Evolutionary conservation across 176 grass and related monocot genomes (phyloP).

Genomic region (Carex scoparia): DNA sequence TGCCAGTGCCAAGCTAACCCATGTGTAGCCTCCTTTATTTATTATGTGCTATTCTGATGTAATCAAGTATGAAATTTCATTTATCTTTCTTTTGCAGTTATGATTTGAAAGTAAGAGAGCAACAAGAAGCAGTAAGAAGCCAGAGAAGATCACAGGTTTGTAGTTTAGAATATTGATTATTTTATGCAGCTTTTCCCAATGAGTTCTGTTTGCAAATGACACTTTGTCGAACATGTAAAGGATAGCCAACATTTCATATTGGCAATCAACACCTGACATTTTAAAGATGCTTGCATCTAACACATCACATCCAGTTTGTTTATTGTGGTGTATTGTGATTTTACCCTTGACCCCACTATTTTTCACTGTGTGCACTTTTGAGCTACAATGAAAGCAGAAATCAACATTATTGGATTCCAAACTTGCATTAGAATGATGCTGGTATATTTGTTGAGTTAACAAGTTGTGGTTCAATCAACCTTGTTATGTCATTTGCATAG

Average conservation of each 20-base stretch:
- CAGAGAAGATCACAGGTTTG: constrained; percentile 87
- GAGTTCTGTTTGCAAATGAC: not conserved
- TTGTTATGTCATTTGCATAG: not conserved
- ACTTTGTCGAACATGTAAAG: not conserved
- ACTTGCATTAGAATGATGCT: not conserved
- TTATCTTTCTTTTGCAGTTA: constrained; percentile 48
- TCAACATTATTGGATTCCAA: not conserved
- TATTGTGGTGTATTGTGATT: not conserved
- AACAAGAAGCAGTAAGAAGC: constrained; percentile 80
- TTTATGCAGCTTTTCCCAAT: not conserved
- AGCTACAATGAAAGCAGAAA: not conserved
- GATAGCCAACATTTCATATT: not conserved
- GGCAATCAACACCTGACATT: not conserved
- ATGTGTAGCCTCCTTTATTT: constrained; percentile 28
- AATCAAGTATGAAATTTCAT: not conserved
- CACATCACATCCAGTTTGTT: not conserved
- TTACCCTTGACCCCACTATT: not conserved
- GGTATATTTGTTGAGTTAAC: not conserved
- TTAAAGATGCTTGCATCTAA: not conserved
- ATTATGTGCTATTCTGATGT: constrained; percentile 4
- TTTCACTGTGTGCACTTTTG: not conserved
- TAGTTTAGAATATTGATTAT: constrained; percentile 8
- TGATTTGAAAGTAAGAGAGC: constrained; percentile 89
- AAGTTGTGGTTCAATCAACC: not conserved
- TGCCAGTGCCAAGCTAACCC: constrained; percentile 7